Conservation (phyloP, 345 rosid genomes). For the Hirschfeldia incana region DNA sequence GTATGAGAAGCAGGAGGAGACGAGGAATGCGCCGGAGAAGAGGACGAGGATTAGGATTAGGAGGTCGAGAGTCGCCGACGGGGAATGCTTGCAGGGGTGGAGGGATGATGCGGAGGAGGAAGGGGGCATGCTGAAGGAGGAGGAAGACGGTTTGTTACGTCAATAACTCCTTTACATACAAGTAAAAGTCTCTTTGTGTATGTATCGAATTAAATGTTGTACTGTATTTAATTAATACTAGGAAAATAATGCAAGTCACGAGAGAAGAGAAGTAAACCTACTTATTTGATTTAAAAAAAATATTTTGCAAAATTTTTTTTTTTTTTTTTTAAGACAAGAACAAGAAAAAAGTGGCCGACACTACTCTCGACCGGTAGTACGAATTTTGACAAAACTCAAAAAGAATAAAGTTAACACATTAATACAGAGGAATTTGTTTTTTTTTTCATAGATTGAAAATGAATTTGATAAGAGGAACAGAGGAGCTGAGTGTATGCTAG, state of each 20-base stretch:
- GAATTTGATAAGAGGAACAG: neutral
- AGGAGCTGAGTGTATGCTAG: neutral
- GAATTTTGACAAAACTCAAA: neutral
- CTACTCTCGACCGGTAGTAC: neutral
- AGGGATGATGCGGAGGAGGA: constrained; percentile 37
- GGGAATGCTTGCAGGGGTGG: constrained; percentile 73
- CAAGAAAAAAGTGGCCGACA: neutral
- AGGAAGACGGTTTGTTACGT: constrained; percentile 13
- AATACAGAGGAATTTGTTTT: neutral
- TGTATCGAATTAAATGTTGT: neutral
- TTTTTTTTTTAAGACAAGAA: neutral
- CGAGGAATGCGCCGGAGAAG: constrained; percentile 73
- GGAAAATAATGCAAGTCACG: neutral
- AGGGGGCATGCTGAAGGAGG: constrained; percentile 41
- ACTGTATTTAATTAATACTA: neutral
- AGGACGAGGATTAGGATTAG: constrained; percentile 74
- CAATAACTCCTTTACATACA: constrained; percentile 29
- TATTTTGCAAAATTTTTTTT: too few species aligned
- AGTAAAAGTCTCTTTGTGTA: constrained; percentile 2
- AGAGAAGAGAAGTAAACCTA: too few species aligned
- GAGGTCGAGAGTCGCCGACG: constrained; percentile 86
- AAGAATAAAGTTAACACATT: neutral
- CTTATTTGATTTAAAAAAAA: too few species aligned
- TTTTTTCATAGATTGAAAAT: neutral
- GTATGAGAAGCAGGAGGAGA: constrained; percentile 82